Conservation (phyloP, 2,329 filamentous ascomycete species). For the Neonectria magnoliae region DNA sequence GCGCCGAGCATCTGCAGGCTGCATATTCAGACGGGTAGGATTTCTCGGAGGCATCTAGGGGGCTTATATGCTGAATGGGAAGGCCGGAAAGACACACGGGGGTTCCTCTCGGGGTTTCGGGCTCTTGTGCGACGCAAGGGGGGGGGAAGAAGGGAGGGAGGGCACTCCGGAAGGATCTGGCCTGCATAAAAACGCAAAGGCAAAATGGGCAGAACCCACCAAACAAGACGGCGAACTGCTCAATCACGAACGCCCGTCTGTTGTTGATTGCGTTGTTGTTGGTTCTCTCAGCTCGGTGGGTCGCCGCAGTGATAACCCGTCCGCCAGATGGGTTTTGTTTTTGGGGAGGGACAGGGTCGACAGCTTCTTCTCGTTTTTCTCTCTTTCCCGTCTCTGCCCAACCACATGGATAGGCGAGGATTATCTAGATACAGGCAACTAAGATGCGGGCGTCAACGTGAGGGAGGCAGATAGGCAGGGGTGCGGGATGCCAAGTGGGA, state of each 20-base stretch:
- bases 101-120: not conserved
- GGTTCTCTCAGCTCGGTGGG: not conserved
- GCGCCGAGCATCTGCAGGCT: slow-evolving; percentile 13
- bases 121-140: not conserved
- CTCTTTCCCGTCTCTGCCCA: not conserved
- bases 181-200: not conserved
- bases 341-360: not conserved
- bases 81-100: not conserved
- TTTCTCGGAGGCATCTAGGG: not conserved
- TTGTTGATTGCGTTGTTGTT: not conserved
- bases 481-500: not conserved
- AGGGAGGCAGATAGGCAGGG: slow-evolving; percentile 1
- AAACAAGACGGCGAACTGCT: not conserved
- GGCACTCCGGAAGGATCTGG: slow-evolving; percentile 4
- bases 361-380: not conserved
- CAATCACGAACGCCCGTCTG: not conserved
- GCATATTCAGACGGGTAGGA: slow-evolving; percentile 2
- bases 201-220: not conserved
- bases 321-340: not conserved
- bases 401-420: not conserved
- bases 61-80: slow-evolving; percentile 1
- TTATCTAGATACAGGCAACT: not conserved
- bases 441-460: slow-evolving; percentile 11
- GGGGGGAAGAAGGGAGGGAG: not conserved
- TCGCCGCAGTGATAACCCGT: slow-evolving; percentile 14